phyloP scores from a whole-genome alignment of 805 yeast species.

The Cyberlindnera amylophila region DNA sequence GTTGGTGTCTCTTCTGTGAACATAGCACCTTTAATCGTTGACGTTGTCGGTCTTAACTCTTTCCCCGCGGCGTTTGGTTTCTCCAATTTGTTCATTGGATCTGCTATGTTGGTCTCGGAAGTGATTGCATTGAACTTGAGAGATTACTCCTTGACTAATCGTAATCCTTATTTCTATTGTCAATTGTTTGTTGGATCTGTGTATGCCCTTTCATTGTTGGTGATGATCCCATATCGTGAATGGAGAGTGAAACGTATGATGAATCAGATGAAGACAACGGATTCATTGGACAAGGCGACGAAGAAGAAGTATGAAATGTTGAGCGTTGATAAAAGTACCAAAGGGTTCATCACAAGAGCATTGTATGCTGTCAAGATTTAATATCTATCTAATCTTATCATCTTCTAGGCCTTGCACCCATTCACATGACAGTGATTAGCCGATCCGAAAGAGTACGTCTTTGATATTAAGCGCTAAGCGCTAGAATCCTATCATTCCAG shows the following conservation, averaged over 20 bases:
- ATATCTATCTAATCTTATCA: too few species aligned
- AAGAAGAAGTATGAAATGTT: too few species aligned
- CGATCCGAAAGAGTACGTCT: too few species aligned
- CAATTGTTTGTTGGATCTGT: slow-evolving; percentile 57
- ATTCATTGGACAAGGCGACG: too few species aligned
- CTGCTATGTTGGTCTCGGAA: slow-evolving; percentile 44
- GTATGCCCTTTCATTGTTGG: slow-evolving; percentile 39
- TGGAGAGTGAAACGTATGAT: slow-evolving; percentile 44
- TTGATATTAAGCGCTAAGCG: too few species aligned
- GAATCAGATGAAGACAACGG: slow-evolving; percentile 12
- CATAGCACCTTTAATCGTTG: slow-evolving; percentile 37
- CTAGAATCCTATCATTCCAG: too few species aligned
- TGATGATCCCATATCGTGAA: slow-evolving; percentile 48
- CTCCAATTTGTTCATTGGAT: slow-evolving; percentile 30
- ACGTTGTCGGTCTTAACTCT: slow-evolving; percentile 34
- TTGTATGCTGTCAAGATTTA: too few species aligned
- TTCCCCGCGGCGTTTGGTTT: slow-evolving; percentile 39
- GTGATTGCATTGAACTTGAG: slow-evolving; percentile 50
- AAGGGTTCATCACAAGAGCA: too few species aligned
- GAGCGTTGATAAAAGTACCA: too few species aligned
- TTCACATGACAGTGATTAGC: too few species aligned
- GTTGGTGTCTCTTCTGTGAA: slow-evolving; percentile 45
- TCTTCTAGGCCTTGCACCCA: too few species aligned
- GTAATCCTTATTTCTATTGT: slow-evolving; percentile 51
- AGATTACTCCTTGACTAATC: slow-evolving; percentile 20